A percentile compares a stretch with the other conserved stretches of the same genome.
Evolutionary conservation across 2,329 filamentous ascomycete species (phyloP).

Genomic region (Dactylonectria estremocensis): DNA sequence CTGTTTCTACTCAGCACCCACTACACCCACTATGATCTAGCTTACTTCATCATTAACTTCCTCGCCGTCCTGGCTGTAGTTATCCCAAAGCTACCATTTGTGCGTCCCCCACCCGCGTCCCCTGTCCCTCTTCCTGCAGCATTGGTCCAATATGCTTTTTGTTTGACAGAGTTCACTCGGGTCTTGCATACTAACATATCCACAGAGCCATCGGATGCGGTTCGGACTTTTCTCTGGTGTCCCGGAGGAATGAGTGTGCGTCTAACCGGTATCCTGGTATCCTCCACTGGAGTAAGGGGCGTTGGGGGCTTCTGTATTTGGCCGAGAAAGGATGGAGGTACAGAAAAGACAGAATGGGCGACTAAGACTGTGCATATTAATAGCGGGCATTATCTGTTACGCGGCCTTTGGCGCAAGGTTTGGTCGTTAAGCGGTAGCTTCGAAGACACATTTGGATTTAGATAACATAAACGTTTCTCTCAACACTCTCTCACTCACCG

Average conservation of each 20-base stretch:
- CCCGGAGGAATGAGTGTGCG: slow-evolving; percentile 68
- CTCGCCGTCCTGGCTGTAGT: slow-evolving; percentile 92
- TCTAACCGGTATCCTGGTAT: slow-evolving; percentile 36
- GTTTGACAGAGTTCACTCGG: slow-evolving; percentile 6
- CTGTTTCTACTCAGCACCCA: slow-evolving; percentile 98
- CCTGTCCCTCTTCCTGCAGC: slow-evolving; percentile 6
- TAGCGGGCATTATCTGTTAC: slow-evolving; percentile 55
- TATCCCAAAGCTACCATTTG: slow-evolving; percentile 95
- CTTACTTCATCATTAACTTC: slow-evolving; percentile 98
- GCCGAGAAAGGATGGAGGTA: slow-evolving; percentile 41
- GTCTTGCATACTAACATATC: slow-evolving; percentile 44
- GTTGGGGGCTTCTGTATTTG: slow-evolving; percentile 44
- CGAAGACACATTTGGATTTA: slow-evolving; percentile 51
- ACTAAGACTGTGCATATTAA: slow-evolving; percentile 50
- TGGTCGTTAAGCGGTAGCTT: slow-evolving; percentile 51
- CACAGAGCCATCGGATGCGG: slow-evolving; percentile 82
- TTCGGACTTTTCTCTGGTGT: slow-evolving; percentile 81
- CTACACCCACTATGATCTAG: slow-evolving; percentile 97
- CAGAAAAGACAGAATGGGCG: slow-evolving; percentile 40
- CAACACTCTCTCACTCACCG: slow-evolving; percentile 23
- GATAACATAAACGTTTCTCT: slow-evolving; percentile 42
- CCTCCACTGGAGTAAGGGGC: slow-evolving; percentile 45
- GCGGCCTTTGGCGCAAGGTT: slow-evolving; percentile 48
- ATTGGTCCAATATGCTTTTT: slow-evolving; percentile 1
- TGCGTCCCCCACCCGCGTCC: slow-evolving; percentile 65